Percentiles rank a stretch among this genome's conserved stretches.
phyloP scores from a whole-genome alignment of 163 green algal genomes.

The Botryococcus braunii region DNA sequence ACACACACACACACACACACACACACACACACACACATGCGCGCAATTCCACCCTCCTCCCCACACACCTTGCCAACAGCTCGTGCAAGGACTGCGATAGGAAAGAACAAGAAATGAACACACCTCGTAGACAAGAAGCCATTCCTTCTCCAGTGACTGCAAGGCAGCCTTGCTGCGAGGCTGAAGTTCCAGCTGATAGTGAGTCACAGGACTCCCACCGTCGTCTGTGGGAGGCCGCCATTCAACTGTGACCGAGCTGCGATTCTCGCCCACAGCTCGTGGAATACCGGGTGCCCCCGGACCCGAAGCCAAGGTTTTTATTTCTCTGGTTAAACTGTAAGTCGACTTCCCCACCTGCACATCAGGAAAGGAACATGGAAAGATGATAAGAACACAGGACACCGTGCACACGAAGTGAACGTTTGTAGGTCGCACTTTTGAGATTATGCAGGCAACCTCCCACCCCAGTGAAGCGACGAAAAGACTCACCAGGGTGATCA shows the following conservation, averaged over 20 bases:
- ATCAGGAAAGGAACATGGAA: background rate
- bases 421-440: no score
- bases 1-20: no score
- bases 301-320: slow-evolving; percentile 34
- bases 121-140: slow-evolving; percentile 48
- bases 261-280: slow-evolving; percentile 25
- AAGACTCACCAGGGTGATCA: background rate
- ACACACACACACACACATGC: no score
- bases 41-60: no score
- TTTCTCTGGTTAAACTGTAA: background rate
- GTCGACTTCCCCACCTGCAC: background rate
- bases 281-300: slow-evolving; percentile 28
- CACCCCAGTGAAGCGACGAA: background rate
- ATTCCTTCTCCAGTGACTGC: slow-evolving; percentile 39
- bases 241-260: slow-evolving; percentile 39
- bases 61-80: background rate
- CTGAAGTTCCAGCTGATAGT: slow-evolving; percentile 54
- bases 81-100: background rate
- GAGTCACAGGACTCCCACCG: slow-evolving; percentile 39
- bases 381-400: background rate
- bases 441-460: background rate
- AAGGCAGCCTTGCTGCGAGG: slow-evolving; percentile 37
- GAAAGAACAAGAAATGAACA: background rate
- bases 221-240: slow-evolving; percentile 46
- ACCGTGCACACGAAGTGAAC: no score